Evolutionary conservation across 306 rosid species (phyloP).

Genomic region (Trifolium fragiferum): DNA sequence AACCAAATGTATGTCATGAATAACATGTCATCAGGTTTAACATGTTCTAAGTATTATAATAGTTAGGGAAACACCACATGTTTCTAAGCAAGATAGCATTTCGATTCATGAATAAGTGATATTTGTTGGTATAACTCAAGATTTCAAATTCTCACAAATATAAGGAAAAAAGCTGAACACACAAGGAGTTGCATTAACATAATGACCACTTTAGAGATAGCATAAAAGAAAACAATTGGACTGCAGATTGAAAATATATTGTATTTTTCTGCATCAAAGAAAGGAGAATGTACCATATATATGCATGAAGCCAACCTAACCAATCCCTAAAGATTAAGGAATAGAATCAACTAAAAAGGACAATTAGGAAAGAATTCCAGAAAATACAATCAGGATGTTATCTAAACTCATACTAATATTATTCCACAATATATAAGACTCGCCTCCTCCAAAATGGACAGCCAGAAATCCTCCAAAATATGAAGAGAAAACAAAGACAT

Average conservation of each 20-base stretch:
- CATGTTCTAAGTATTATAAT: background rate
- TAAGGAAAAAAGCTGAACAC: background rate
- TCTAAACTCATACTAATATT: background rate
- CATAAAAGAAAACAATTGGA: slow-evolving; percentile 16
- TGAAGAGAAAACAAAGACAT: background rate
- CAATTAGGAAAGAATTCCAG: background rate
- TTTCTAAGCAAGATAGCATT: background rate
- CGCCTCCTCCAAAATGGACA: too few relatives aligned
- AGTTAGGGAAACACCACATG: slow-evolving; percentile 13
- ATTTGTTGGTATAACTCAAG: slow-evolving; percentile 14
- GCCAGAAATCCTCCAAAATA: background rate
- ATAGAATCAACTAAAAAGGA: background rate
- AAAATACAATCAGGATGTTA: background rate
- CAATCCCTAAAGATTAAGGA: background rate
- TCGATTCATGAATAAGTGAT: background rate
- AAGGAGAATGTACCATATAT: background rate
- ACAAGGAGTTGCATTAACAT: background rate
- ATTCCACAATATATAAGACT: too few relatives aligned
- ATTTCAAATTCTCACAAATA: slow-evolving; percentile 21
- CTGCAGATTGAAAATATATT: background rate
- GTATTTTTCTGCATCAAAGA: background rate
- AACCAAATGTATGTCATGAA: background rate
- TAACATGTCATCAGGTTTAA: background rate
- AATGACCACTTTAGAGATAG: slow-evolving; percentile 26
- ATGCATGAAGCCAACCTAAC: background rate